Evolutionary conservation across 2,329 filamentous ascomycete genomes (phyloP).

Genomic region (Claviceps sp.): DNA sequence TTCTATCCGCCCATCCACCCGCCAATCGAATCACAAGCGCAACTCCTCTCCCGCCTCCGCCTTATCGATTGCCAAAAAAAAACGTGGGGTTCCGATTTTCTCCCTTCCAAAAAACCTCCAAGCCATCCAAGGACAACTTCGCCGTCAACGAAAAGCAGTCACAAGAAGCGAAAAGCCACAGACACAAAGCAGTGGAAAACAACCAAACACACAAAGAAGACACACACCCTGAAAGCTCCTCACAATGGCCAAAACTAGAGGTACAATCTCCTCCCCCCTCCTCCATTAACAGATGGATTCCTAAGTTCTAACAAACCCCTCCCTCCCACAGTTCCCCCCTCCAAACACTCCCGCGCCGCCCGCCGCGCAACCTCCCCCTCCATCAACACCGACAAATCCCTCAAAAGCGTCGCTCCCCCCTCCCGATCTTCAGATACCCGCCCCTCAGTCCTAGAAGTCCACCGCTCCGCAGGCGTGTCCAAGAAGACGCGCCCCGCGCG

Average conservation of each 20-base stretch:
- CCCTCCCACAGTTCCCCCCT: constrained; percentile 32
- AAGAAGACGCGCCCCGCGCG: constrained; percentile 51
- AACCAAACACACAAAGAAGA: background rate
- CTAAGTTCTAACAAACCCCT: background rate
- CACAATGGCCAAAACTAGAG: constrained; percentile 9
- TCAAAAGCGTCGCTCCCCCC: constrained; percentile 41
- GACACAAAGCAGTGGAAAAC: background rate
- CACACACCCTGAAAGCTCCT: too few species aligned
- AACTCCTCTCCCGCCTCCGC: background rate
- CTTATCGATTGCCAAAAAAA: background rate
- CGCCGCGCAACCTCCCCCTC: constrained; percentile 58
- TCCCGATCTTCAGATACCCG: constrained; percentile 23
- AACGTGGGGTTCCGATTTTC: background rate
- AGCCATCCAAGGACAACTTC: too few species aligned
- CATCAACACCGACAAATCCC: constrained; percentile 58
- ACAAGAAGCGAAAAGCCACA: background rate
- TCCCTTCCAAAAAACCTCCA: too few species aligned
- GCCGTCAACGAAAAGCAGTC: background rate
- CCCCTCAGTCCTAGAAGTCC: constrained; percentile 56
- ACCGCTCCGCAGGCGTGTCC: constrained; percentile 50
- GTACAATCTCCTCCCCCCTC: background rate
- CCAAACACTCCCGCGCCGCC: constrained; percentile 60
- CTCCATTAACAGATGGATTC: background rate
- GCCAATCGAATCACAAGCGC: background rate
- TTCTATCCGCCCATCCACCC: background rate